Evolutionary conservation across 768 basidiomycete species (phyloP).

Genomic region (Mycena capillaripes): DNA sequence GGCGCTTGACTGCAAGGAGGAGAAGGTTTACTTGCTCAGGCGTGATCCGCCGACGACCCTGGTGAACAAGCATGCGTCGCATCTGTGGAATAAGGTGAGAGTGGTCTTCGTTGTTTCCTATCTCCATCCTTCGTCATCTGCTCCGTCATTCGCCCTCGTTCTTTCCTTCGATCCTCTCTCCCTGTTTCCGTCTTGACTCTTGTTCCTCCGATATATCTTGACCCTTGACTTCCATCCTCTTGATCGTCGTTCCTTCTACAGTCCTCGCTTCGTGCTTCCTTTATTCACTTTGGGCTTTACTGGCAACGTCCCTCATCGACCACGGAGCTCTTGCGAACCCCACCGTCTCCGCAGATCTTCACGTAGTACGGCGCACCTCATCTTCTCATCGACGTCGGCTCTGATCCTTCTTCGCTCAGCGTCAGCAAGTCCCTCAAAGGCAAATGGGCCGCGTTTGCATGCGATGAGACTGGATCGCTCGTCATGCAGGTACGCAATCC

Average conservation of each 20-base stretch:
- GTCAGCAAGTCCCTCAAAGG: constrained; percentile 91
- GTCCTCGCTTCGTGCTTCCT: not conserved
- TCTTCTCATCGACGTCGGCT: constrained; percentile 45
- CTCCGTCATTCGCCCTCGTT: too few relatives aligned
- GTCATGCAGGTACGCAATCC: constrained; percentile 78
- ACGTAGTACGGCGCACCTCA: constrained; percentile 72
- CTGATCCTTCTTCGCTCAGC: constrained; percentile 52
- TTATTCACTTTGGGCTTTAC: constrained; percentile 5
- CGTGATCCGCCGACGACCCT: constrained; percentile 89
- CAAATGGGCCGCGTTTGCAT: constrained; percentile 90
- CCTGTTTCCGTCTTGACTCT: too few relatives aligned
- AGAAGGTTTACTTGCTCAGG: constrained; percentile 84
- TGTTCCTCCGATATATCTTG: too few relatives aligned
- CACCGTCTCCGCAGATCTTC: constrained; percentile 91
- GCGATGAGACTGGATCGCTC: constrained; percentile 92
- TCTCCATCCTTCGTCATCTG: too few relatives aligned
- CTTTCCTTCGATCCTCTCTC: too few relatives aligned
- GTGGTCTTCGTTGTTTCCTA: too few relatives aligned
- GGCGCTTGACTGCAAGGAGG: constrained; percentile 89
- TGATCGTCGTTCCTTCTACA: too few relatives aligned
- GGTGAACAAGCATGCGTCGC: constrained; percentile 93
- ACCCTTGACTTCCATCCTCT: too few relatives aligned
- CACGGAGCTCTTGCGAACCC: constrained; percentile 91
- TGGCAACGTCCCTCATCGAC: constrained; percentile 61
- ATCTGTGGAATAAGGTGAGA: constrained; percentile 93